Conservation (phyloP, 1,284 basidiomycete genomes). For the Boletellus deceptivus region DNA sequence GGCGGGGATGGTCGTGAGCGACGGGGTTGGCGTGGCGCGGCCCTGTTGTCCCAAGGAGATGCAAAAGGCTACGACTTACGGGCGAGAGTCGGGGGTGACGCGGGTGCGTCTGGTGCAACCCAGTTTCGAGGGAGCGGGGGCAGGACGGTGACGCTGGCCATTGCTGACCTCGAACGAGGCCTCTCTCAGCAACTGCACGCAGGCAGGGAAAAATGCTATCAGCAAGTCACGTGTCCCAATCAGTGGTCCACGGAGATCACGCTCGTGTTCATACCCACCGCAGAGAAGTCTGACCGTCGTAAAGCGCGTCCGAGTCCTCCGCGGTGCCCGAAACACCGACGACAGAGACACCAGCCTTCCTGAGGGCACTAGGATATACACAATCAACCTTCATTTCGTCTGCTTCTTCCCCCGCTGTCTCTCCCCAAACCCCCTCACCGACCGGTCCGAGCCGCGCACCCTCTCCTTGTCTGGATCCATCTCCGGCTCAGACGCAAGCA, state of each 20-base stretch:
- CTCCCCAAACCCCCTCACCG: slow-evolving; percentile 27
- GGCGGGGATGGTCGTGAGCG: too few species aligned
- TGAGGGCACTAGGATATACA: too few species aligned
- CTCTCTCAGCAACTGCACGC: background rate
- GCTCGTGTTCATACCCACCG: background rate
- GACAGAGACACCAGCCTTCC: too few species aligned
- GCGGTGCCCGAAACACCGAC: slow-evolving; percentile 2
- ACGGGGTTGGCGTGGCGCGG: too few species aligned
- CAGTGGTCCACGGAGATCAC: slow-evolving; percentile 21
- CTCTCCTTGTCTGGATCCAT: background rate
- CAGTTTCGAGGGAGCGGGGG: slow-evolving; percentile 27
- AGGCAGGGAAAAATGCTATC: slow-evolving; percentile 8
- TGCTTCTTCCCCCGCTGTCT: slow-evolving; percentile 19
- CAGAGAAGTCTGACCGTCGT: background rate
- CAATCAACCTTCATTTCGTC: background rate
- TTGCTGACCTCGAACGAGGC: slow-evolving; percentile 3
- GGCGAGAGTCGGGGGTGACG: slow-evolving; percentile 20
- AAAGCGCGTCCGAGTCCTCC: background rate
- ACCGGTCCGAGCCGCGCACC: background rate
- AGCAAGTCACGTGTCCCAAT: slow-evolving; percentile 20
- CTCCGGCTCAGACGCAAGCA: slow-evolving; percentile 3
- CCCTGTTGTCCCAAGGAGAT: too few species aligned
- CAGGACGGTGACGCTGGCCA: slow-evolving; percentile 24
- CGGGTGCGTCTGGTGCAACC: slow-evolving; percentile 13
- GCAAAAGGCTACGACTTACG: slow-evolving; percentile 17